These are phyloP conservation scores for Astraeus odoratus DNA, from an alignment of 768 basidiomycete species.

Conservation along the genomic window DNA sequence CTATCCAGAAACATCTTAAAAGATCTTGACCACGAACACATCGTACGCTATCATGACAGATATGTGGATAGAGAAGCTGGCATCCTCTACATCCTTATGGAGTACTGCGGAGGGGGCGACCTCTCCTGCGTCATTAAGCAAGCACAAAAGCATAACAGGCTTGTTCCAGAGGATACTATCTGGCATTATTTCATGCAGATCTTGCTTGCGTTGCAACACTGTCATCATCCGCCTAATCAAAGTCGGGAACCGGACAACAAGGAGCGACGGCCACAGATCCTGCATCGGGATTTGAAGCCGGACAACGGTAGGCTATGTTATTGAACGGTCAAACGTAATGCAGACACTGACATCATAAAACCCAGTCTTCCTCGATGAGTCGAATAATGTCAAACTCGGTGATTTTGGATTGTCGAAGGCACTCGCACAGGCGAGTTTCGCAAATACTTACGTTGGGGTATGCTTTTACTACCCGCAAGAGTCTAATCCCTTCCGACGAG, in stretches of 20 bases:
- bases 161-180: constrained; percentile 85
- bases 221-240: constrained; percentile 68
- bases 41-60: constrained; percentile 92
- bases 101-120: constrained; percentile 97
- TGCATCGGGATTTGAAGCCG: constrained; percentile 95
- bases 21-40: constrained; percentile 91
- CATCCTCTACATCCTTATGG: constrained; percentile 97
- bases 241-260: constrained; percentile 34
- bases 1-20: constrained; percentile 89
- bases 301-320: constrained; percentile 73
- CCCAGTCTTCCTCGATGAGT: constrained; percentile 83
- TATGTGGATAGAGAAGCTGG: constrained; percentile 86
- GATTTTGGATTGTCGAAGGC: constrained; percentile 97
- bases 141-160: constrained; percentile 56
- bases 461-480: constrained; percentile 22
- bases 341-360: neutral
- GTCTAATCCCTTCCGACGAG: neutral
- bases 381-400: constrained; percentile 86
- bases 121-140: constrained; percentile 83
- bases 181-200: constrained; percentile 98
- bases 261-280: constrained; percentile 61
- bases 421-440: constrained; percentile 80
- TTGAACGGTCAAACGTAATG: neutral
- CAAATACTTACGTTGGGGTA: constrained; percentile 96
- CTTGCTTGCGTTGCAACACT: constrained; percentile 81